phyloP scores from a whole-genome alignment of 192 early-diverging fungal species.

The Spinellus fusiger region DNA sequence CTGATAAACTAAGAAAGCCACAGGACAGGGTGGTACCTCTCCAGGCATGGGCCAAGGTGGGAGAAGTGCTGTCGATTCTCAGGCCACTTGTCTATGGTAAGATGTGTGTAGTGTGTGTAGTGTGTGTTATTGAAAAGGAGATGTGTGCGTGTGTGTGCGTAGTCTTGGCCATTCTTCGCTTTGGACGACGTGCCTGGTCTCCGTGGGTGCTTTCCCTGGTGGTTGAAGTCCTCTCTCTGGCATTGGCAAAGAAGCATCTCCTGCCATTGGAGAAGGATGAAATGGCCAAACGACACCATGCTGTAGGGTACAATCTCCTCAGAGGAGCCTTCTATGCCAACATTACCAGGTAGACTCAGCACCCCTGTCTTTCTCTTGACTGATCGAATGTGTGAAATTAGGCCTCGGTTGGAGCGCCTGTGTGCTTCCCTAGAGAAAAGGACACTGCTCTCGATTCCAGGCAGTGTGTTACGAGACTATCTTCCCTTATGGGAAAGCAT shows the following conservation, averaged over 20 bases:
- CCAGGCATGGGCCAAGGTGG: slow-evolving; percentile 36
- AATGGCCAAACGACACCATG: slow-evolving; percentile 60
- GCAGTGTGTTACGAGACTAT: slow-evolving; percentile 79
- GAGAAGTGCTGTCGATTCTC: slow-evolving; percentile 78
- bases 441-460: slow-evolving; percentile 71
- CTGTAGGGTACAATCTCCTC: slow-evolving; percentile 78
- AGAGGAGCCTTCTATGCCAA: slow-evolving; percentile 77
- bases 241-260: too few species aligned
- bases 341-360: slow-evolving; percentile 60
- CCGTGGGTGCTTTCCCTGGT: slow-evolving; percentile 81
- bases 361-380: too few species aligned
- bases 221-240: slow-evolving; percentile 59
- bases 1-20: slow-evolving; percentile 62
- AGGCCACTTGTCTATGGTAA: slow-evolving; percentile 83
- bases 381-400: slow-evolving; percentile 16
- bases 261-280: slow-evolving; percentile 77
- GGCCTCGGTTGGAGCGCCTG: slow-evolving; percentile 56
- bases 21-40: slow-evolving; percentile 60
- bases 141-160: background rate
- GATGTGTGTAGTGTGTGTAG: too few species aligned
- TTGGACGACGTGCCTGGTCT: slow-evolving; percentile 69
- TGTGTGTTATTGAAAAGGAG: background rate
- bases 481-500: slow-evolving; percentile 85
- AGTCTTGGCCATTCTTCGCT: slow-evolving; percentile 71
- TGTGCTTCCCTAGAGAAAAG: slow-evolving; percentile 63